phyloP scores from a whole-genome alignment of 164 flowering plant genomes.

The Vitis riparia region DNA sequence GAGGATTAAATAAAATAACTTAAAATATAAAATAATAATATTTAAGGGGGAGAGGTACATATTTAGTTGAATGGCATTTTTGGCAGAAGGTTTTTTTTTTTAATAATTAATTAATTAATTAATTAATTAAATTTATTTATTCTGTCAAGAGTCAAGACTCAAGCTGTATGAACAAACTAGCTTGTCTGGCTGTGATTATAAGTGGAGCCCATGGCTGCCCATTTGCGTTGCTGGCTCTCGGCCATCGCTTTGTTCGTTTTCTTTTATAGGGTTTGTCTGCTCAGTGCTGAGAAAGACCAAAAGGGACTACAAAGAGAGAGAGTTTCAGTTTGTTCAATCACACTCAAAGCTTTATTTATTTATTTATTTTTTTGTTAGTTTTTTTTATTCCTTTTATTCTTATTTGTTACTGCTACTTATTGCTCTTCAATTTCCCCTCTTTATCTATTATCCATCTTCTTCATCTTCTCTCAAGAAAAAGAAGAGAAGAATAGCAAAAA shows the following conservation, averaged over 20 bases:
- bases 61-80: too few species aligned
- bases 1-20: too few species aligned
- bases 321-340: slow-evolving; percentile 14
- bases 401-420: neutral
- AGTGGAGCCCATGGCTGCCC: slow-evolving; percentile 29
- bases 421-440: neutral
- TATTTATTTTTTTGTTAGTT: neutral
- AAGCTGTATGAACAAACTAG: neutral
- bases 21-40: too few species aligned
- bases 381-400: too few species aligned
- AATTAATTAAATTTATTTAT: too few species aligned
- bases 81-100: too few species aligned
- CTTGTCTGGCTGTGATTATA: slow-evolving; percentile 15
- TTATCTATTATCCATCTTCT: neutral
- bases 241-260: slow-evolving; percentile 27
- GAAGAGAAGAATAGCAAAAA: neutral
- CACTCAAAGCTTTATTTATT: slow-evolving; percentile 10
- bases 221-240: slow-evolving; percentile 30
- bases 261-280: slow-evolving; percentile 9
- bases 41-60: too few species aligned
- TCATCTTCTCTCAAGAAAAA: neutral
- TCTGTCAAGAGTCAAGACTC: too few species aligned
- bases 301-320: slow-evolving; percentile 3
- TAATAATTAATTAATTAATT: too few species aligned
- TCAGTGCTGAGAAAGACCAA: slow-evolving; percentile 16